These are phyloP conservation scores for Cladorrhinum samala DNA, from an alignment of 495 filamentous ascomycete species.

Conservation along the genomic window DNA sequence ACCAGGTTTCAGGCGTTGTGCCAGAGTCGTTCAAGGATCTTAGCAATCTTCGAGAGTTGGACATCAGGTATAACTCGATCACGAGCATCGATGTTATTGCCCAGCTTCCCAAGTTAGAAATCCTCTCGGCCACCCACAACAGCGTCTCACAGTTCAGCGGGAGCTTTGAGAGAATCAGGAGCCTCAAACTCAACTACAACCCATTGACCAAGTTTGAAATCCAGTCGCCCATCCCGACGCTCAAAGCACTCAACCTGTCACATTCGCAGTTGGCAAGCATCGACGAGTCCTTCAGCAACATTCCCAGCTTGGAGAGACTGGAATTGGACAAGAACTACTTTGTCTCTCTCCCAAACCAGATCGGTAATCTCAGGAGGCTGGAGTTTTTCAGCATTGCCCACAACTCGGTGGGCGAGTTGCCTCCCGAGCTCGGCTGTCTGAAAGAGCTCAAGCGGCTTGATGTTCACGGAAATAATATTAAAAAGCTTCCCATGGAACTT, in stretches of 20 bases:
- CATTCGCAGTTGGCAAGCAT: slow-evolving; percentile 81
- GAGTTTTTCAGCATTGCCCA: slow-evolving; percentile 91
- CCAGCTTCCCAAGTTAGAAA: slow-evolving; percentile 77
- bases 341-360: slow-evolving; percentile 73
- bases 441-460: slow-evolving; percentile 79
- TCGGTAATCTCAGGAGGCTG: slow-evolving; percentile 75
- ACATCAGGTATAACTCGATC: slow-evolving; percentile 87
- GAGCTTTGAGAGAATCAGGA: slow-evolving; percentile 74
- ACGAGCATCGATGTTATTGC: slow-evolving; percentile 78
- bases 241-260: slow-evolving; percentile 81
- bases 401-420: slow-evolving; percentile 77
- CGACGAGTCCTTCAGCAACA: slow-evolving; percentile 79
- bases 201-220: slow-evolving; percentile 91
- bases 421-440: slow-evolving; percentile 78
- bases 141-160: slow-evolving; percentile 79
- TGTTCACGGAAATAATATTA: slow-evolving; percentile 85
- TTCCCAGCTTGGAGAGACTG: slow-evolving; percentile 78
- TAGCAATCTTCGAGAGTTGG: slow-evolving; percentile 77
- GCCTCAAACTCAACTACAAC: slow-evolving; percentile 82
- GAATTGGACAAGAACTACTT: slow-evolving; percentile 94
- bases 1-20: slow-evolving; percentile 69
- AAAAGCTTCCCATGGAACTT: slow-evolving; percentile 78
- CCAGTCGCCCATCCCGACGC: slow-evolving; percentile 63
- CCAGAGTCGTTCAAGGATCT: slow-evolving; percentile 63
- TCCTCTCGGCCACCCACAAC: slow-evolving; percentile 85